A percentile compares a stretch with the other conserved stretches of the same genome.
Evolutionary conservation across 2,329 filamentous ascomycete genomes (phyloP).

Genomic region (Penicillium italicum): DNA sequence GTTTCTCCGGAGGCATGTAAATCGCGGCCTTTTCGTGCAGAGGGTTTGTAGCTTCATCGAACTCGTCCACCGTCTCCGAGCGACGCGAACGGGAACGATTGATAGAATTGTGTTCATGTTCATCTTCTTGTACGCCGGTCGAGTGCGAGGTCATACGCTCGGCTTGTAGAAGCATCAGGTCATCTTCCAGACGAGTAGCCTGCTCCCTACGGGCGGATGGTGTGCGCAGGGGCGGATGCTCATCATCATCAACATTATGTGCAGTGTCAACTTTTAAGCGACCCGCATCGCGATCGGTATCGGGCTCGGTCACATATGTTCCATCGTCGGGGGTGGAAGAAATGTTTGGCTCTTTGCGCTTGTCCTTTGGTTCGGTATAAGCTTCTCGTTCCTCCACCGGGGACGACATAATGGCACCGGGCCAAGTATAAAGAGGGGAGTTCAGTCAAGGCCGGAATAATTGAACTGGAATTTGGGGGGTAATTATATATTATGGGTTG

Average conservation of each 20-base stretch:
- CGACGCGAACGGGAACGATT: constrained; percentile 52
- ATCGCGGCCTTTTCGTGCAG: constrained; percentile 63
- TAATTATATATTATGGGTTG: background rate
- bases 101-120: constrained; percentile 44
- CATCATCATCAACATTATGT: constrained; percentile 12
- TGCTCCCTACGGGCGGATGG: constrained; percentile 58
- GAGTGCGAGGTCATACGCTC: constrained; percentile 56
- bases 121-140: constrained; percentile 29
- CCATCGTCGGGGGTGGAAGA: constrained; percentile 31
- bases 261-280: constrained; percentile 32
- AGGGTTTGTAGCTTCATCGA: constrained; percentile 65
- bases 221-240: constrained; percentile 36
- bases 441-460: background rate
- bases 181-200: constrained; percentile 60
- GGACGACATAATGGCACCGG: constrained; percentile 37
- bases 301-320: constrained; percentile 28
- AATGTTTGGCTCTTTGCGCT: constrained; percentile 23
- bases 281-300: constrained; percentile 9
- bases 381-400: constrained; percentile 31
- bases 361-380: constrained; percentile 28
- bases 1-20: constrained; percentile 63
- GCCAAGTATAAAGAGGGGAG: constrained; percentile 18
- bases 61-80: constrained; percentile 60
- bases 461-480: background rate
- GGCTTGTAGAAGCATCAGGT: constrained; percentile 61